Base-by-base conservation (phyloP, 345 rosid species). In the Eutrema japonicum region DNA sequence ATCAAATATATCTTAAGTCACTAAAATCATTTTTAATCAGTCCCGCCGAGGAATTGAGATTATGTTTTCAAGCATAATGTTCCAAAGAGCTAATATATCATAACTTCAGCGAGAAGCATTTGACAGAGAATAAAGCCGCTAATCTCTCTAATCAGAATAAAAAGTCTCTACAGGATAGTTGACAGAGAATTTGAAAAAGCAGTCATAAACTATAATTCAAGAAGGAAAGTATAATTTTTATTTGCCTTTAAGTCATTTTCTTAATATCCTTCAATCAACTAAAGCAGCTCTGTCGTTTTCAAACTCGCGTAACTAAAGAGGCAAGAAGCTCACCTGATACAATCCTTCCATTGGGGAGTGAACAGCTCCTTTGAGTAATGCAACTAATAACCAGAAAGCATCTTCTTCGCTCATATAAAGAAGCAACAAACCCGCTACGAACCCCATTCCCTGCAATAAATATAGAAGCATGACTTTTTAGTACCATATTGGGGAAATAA, bases 321-420 rank as follows among this genome's bases (percentile, higher is more conserved):
- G 79, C 57, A 76, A 76, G 65, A 53, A 76, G 64, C 70, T 74
- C 72, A 92, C 99, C 92, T 86, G 91, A 81, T 90, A 95, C 74
- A 95, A 76, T 77, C 99, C 99, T 83, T 92, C 97, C 93, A 92
- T 89, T 29, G 99, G 99, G 60, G 99, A 86, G 79, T 90, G 99
- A 57, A 92, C 96, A 41, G 96, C 94, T 76, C 99, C 99, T 82
- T 95, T 92, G 56, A 95, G 85, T 72, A 95, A 83, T 40, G 99
- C 99, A 76, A 95, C 98, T 81, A 92, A 78, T 76, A 95, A 78
- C 99, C 99, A 95, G 78, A 92, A 95, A 8, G 89, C 99, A 80
- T 95, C 97, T 78, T 95, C 99, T 83, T 95, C 97, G 7, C 99
- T 87, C 97, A 95, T 95, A 82, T 90, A 90, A 59, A 95, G 97